These are phyloP conservation scores for Nannochloropsis oceanica DNA, from an alignment of 108 stramenopile species.

Conservation along the genomic window DNA sequence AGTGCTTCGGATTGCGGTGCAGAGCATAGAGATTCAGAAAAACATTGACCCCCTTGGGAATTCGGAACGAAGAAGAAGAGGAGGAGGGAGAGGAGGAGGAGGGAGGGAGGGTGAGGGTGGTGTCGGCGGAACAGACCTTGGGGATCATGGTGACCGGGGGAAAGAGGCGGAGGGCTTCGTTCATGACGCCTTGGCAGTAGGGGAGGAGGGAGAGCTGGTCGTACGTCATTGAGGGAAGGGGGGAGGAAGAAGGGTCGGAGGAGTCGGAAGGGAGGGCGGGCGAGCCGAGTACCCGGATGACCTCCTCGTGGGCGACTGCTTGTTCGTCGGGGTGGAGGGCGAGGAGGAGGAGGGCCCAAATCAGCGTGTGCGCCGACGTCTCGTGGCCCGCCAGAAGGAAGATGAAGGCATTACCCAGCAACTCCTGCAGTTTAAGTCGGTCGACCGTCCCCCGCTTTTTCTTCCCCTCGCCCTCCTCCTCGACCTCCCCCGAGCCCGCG, in stretches of 20 bases:
- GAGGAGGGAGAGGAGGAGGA: neutral
- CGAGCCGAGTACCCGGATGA: neutral
- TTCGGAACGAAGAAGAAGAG: neutral
- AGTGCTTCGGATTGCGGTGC: neutral
- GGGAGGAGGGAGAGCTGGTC: neutral
- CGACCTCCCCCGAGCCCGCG: neutral
- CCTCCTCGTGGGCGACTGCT: neutral
- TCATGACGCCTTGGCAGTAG: neutral
- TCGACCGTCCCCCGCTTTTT: neutral
- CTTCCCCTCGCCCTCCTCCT: neutral
- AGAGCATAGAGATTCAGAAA: neutral
- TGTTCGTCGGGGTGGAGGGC: neutral
- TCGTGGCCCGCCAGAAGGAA: neutral
- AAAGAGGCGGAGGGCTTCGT: neutral
- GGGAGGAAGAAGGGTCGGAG: neutral
- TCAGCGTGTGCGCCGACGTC: neutral
- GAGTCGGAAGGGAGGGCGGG: neutral
- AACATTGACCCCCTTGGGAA: neutral
- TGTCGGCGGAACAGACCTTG: neutral
- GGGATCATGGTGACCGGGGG: neutral
- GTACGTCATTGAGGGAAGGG: neutral
- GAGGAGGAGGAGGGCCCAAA: neutral
- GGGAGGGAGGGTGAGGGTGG: neutral
- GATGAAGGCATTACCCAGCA: neutral
- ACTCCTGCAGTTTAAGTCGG: neutral